Base-by-base conservation (phyloP, 2,329 filamentous ascomycete genomes). In the Penicillium sp. region DNA sequence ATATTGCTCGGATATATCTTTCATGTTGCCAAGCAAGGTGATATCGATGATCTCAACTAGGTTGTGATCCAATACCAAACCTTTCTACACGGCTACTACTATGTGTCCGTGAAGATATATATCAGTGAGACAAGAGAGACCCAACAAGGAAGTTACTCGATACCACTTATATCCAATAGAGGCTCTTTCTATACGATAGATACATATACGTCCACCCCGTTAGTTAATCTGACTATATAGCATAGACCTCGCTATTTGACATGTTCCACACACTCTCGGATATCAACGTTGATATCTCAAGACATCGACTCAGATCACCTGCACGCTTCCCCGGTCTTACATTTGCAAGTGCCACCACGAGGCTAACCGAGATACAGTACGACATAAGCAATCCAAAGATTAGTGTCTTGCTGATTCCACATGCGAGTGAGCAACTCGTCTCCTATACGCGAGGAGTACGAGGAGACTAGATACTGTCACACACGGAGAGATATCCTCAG, bases 211-310 rank as follows among this genome's bases (percentile, higher is more conserved):
- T n/a, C 19, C 13, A n/a, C 4, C n/a, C n/a, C 19, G 2, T n/a
- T 31, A 6, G 2, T 21, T 31, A 4, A 4, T 3, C 10, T 12
- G n/a, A 27, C 6, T 25, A 17, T 35, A 35, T 21, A 23, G 12
- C 5, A 45, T 37, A 33, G 15, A 43, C 23, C 15, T 15, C 33
- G 12, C 10, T 38, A 65, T 56, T 62, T 53, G 57, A 50, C 53
- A 58, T 10, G 56, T 62, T 64, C 25, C 47, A 38, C 17, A 19
- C 19, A 21, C 48, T 38, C 19, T 54, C 56, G 59, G 58, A 50
- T 55, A 41, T 33, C 54, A 58, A 57, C 51, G 23, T 53, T 45
- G 15, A 43, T 50, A 35, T 50, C n/a, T 9, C 33, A 48, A 50
- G 43, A 45, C 48, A 38, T 37, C 33, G 51, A 61, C 54, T 56